phyloP scores from a whole-genome alignment of 257 asterid species.

The Nicotiana attenuata region DNA sequence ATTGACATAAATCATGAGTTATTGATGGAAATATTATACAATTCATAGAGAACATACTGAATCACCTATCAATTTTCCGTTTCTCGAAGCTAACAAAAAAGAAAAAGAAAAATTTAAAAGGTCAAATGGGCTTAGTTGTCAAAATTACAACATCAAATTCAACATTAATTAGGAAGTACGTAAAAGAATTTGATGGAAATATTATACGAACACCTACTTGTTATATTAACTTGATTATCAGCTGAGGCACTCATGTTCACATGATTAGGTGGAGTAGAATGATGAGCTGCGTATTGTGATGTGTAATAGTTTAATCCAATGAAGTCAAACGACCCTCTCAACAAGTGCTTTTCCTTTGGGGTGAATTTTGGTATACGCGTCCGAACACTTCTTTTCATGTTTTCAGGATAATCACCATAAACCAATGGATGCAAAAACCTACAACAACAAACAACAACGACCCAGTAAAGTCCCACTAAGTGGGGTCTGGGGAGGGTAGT shows the following conservation, averaged over 20 bases:
- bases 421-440: constrained; percentile 30
- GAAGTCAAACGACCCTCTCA: constrained; percentile 49
- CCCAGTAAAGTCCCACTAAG: no score
- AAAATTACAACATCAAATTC: background rate
- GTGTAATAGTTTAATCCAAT: constrained; percentile 52
- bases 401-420: constrained; percentile 42
- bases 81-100: constrained; percentile 20
- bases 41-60: constrained; percentile 20
- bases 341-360: background rate
- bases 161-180: background rate
- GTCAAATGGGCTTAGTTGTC: no score
- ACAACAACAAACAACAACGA: no score
- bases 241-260: constrained; percentile 18
- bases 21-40: no score
- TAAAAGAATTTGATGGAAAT: background rate
- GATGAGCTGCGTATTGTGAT: constrained; percentile 28
- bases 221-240: constrained; percentile 11
- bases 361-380: constrained; percentile 44
- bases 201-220: constrained; percentile 13
- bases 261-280: background rate
- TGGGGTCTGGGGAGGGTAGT: no score
- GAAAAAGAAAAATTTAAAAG: no score
- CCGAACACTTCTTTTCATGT: constrained; percentile 29
- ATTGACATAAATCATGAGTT: no score
- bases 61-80: constrained; percentile 32